Base-by-base conservation (phyloP, 2,329 filamentous ascomycete species). In the Beauveria pseudobassiana region DNA sequence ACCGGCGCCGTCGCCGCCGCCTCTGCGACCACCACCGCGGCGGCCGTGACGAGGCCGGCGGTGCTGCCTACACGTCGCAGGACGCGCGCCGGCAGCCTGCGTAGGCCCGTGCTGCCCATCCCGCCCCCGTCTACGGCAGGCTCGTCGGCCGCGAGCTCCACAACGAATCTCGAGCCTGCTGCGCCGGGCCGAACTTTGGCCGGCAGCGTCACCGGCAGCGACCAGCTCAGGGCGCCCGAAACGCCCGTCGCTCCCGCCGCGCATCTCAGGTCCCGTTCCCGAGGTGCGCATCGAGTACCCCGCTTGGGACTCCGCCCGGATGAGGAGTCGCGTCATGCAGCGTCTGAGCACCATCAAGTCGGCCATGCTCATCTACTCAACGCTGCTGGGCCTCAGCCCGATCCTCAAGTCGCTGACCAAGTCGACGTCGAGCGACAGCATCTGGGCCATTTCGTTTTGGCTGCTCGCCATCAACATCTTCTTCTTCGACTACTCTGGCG, bases 401-500 rank as follows among this genome's bases (percentile, higher is more conserved):
- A 98, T 99, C 65, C 85, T 99, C 64, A 97, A 97, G 74, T 97
- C 93, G 1, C 83, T 99, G n/a, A 99, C 95, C 0, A 85, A 84
- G 56, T 97, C 93, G 5, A 98, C 93, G 5, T 93, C 91, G 8
- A 89, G 86, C 61, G 95, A 99, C 80, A 95, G 89, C 49, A 99
- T 99, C 72, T 99, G 95, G 95, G 91, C 95, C 62, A 89, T 99
- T 79, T 95, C 91, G 56, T 93, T 91, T 70, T 95, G 92, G 87
- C 82, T 99, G 50, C 85, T 99, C 65, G 85, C 90, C 69, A 93
- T 97, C 76, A 99, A 99, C 74, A 91, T 98, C 64, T 96, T 96
- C 75, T 97, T 96, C 73, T 98, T 97, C 71, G 95, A 99, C 79
- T 99, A 99, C 74, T 90, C 91, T 12, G 89, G 90, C 46, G 83